A percentile compares a stretch with the other conserved stretches of the same genome.
Conservation (phyloP, 164 flowering plant genomes). For the Aristolochia fimbriata region DNA sequence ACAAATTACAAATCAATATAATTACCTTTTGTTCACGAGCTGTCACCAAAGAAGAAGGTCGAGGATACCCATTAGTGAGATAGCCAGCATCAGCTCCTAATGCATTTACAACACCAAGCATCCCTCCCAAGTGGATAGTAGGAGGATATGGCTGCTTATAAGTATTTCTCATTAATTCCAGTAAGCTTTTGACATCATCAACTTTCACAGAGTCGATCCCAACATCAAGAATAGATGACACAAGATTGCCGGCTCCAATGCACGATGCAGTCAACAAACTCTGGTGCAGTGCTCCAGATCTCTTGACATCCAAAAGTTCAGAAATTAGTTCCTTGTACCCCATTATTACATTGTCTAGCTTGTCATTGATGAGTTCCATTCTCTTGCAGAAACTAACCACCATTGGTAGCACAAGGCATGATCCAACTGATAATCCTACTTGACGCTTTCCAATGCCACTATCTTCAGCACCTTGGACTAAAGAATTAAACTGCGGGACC, state of each 20-base stretch:
- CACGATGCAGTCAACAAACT: constrained; percentile 78
- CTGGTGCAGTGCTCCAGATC: constrained; percentile 41
- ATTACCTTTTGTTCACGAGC: constrained; percentile 38
- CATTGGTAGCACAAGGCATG: constrained; percentile 75
- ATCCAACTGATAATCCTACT: constrained; percentile 44
- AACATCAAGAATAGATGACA: constrained; percentile 62
- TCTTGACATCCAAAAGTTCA: constrained; percentile 46
- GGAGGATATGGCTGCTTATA: constrained; percentile 57
- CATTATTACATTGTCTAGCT: constrained; percentile 45
- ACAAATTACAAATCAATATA: background rate
- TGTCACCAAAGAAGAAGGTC: constrained; percentile 12
- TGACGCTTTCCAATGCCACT: constrained; percentile 17
- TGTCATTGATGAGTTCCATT: constrained; percentile 62
- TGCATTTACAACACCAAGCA: constrained; percentile 93
- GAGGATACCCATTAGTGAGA: constrained; percentile 18
- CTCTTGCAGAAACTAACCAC: constrained; percentile 62
- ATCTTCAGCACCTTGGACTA: constrained; percentile 8
- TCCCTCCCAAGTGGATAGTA: constrained; percentile 62
- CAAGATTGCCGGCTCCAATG: constrained; percentile 75
- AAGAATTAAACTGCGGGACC: constrained; percentile 38
- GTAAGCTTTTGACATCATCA: constrained; percentile 36
- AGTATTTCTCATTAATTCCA: constrained; percentile 48
- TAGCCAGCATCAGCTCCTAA: constrained; percentile 77
- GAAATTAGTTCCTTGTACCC: constrained; percentile 54
- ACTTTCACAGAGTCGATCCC: constrained; percentile 49